Conservation (phyloP, 352 stramenopile genomes). For the Phytophthora ramorum region DNA sequence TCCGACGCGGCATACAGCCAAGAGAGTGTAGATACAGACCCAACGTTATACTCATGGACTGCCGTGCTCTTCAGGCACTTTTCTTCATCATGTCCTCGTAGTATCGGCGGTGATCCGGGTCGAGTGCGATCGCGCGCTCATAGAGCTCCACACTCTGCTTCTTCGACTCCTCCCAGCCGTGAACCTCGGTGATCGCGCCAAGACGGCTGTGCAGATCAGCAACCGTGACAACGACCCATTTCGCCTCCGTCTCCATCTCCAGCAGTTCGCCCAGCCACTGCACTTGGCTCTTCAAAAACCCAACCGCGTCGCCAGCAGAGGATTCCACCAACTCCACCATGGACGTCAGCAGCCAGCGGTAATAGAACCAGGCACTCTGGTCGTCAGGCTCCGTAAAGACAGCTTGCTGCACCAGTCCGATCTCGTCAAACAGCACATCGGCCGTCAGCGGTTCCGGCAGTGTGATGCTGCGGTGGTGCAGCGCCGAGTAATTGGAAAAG, state of each 20-base stretch:
- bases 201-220: conserved; percentile 57
- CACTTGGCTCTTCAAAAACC: conserved; percentile 75
- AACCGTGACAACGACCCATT: conserved; percentile 79
- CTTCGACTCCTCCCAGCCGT: conserved; percentile 38
- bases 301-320: conserved; percentile 42
- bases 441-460: conserved; percentile 56
- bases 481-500: conserved; percentile 98
- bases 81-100: conserved; percentile 69
- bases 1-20: too few relatives aligned
- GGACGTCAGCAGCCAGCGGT: conserved; percentile 92
- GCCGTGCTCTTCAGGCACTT: background rate
- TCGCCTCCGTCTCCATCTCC: conserved; percentile 78
- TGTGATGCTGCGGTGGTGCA: conserved; percentile 73
- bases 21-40: too few relatives aligned
- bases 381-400: conserved; percentile 99
- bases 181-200: conserved; percentile 29
- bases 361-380: conserved; percentile 99
- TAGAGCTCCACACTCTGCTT: conserved; percentile 59
- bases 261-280: conserved; percentile 85
- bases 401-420: conserved; percentile 92
- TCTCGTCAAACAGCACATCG: conserved; percentile 73
- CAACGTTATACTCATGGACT: too few relatives aligned
- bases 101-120: conserved; percentile 67
- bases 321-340: conserved; percentile 63
- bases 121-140: conserved; percentile 47